Conservation (phyloP, 2,329 filamentous ascomycete genomes). For the Thielaviopsis ethacetica region DNA sequence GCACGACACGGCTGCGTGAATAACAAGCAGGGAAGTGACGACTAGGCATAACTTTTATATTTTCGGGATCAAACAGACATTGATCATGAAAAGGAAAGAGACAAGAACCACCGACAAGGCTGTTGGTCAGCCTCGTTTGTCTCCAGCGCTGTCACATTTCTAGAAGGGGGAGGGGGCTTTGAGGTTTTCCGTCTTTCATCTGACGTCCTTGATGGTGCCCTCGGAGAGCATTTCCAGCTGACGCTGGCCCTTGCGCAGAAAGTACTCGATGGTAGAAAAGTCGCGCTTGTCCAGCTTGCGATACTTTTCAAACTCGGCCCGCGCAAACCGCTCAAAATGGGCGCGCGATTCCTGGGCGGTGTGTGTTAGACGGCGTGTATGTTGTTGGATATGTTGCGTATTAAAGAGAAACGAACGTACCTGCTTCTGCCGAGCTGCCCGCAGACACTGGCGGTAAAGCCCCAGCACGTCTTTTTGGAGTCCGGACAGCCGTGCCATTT, state of each 20-base stretch:
- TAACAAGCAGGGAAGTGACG: too few species aligned
- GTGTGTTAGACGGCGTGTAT: not conserved
- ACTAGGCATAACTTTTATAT: too few species aligned
- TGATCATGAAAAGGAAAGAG: too few species aligned
- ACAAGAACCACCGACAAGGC: too few species aligned
- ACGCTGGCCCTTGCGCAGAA: constrained; percentile 63
- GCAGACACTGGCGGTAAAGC: constrained; percentile 73
- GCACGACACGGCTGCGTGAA: too few species aligned
- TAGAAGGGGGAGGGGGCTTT: too few species aligned
- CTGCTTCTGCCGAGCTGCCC: constrained; percentile 69
- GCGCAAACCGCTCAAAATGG: constrained; percentile 48
- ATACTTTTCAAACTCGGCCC: constrained; percentile 62
- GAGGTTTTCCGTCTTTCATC: constrained; percentile 18
- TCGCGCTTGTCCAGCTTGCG: constrained; percentile 60
- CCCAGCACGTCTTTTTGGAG: constrained; percentile 78
- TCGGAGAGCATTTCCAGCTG: constrained; percentile 73
- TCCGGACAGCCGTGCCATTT: constrained; percentile 47
- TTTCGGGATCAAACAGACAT: too few species aligned
- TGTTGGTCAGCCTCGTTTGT: too few species aligned
- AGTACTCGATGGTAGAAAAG: constrained; percentile 70
- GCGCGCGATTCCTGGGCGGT: constrained; percentile 31
- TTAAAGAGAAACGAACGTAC: constrained; percentile 27
- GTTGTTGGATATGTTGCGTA: not conserved
- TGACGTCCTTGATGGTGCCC: constrained; percentile 64
- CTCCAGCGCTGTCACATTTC: too few species aligned